These are phyloP conservation scores for Crucibulum parvulum DNA, from an alignment of 1,284 basidiomycete genomes.

Conservation along the genomic window DNA sequence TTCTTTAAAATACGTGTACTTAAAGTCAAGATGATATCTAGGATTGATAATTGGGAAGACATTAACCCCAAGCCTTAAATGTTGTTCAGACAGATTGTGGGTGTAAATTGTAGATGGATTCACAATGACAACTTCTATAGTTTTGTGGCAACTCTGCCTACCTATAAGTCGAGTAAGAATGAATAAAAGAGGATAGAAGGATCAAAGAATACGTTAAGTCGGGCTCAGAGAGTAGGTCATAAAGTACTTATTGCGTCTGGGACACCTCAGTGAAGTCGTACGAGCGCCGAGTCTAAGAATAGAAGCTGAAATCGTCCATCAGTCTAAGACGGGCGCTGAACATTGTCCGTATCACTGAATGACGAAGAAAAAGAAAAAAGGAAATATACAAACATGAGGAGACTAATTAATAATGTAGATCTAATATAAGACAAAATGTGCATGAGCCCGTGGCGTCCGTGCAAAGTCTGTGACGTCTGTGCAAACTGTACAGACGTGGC, in stretches of 20 bases:
- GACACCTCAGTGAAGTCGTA: background rate
- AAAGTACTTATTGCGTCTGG: background rate
- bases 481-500: background rate
- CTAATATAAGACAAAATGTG: background rate
- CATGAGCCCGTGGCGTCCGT: background rate
- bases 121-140: too few species aligned
- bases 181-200: background rate
- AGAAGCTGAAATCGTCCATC: background rate
- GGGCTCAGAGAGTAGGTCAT: background rate
- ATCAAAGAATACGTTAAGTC: background rate
- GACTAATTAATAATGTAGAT: background rate
- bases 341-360: background rate
- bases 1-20: background rate
- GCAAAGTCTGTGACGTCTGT: background rate
- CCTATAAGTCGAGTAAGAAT: background rate
- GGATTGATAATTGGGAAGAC: background rate
- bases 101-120: background rate
- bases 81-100: background rate
- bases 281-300: background rate
- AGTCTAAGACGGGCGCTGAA: background rate
- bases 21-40: background rate
- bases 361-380: background rate
- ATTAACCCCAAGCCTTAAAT: background rate
- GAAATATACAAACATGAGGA: background rate
- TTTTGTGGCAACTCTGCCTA: too few species aligned